Percentiles rank a stretch among this genome's conserved stretches.
Conservation (phyloP, 1,284 basidiomycete species). For the Ustilago xerochloae region DNA sequence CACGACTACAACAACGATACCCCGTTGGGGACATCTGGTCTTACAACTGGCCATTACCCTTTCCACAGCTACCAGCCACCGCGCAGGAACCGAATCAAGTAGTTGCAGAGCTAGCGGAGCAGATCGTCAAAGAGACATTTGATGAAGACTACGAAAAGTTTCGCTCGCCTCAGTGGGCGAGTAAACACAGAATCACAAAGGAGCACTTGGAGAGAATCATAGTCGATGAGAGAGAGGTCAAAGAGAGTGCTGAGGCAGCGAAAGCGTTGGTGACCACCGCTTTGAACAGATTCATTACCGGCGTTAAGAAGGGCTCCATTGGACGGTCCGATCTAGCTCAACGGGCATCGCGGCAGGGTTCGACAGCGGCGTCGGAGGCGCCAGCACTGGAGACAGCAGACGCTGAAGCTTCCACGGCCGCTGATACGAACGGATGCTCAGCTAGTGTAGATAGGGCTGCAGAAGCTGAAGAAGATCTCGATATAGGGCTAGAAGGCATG, state of each 20-base stretch:
- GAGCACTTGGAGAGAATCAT: constrained; percentile 20
- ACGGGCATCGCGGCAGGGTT: not conserved
- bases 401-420: not conserved
- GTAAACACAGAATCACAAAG: constrained; percentile 14
- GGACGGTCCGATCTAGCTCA: not conserved
- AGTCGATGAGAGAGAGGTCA: constrained; percentile 18
- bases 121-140: constrained; percentile 21
- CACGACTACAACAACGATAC: constrained; percentile 14
- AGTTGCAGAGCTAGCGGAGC: constrained; percentile 11
- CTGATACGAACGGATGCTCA: not conserved
- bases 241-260: constrained; percentile 26
- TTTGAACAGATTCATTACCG: constrained; percentile 10
- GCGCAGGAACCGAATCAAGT: constrained; percentile 1
- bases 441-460: not conserved
- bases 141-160: constrained; percentile 29
- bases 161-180: constrained; percentile 20
- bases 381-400: not conserved
- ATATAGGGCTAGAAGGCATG: constrained; percentile 15
- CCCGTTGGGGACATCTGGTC: constrained; percentile 4
- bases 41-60: constrained; percentile 17
- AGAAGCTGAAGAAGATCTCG: constrained; percentile 9
- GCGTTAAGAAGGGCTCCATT: constrained; percentile 18
- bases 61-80: constrained; percentile 9
- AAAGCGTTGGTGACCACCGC: constrained; percentile 21
- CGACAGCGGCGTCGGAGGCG: not conserved